These are phyloP conservation scores for Chalciporus piperatus DNA, from an alignment of 768 basidiomycete genomes.

Conservation along the genomic window DNA sequence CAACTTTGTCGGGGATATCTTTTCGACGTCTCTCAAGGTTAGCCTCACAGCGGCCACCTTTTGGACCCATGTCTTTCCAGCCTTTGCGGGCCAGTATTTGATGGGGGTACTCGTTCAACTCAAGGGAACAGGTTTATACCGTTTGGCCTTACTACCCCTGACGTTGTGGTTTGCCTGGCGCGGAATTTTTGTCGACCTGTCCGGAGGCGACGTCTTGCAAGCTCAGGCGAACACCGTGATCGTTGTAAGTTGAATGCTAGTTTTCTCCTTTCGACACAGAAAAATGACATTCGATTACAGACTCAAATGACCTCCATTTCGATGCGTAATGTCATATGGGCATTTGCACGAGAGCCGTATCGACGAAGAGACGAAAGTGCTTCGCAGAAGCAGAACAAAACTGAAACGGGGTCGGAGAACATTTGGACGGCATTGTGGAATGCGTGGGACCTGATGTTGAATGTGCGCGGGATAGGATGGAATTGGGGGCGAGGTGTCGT, in stretches of 20 bases:
- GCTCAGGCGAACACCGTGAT: conserved; percentile 15
- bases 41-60: conserved; percentile 21
- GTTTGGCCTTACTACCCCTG: conserved; percentile 49
- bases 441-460: conserved; percentile 21
- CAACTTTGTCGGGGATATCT: neutral
- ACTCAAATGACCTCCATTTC: conserved; percentile 12
- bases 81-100: conserved; percentile 45
- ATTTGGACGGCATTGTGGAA: conserved; percentile 21
- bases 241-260: conserved; percentile 13
- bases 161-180: conserved; percentile 44
- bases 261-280: neutral
- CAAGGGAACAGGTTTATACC: conserved; percentile 38
- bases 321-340: conserved; percentile 20
- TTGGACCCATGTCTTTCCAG: conserved; percentile 39
- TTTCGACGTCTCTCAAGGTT: conserved; percentile 5
- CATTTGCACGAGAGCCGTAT: conserved; percentile 15
- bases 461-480: conserved; percentile 27
- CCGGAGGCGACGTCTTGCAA: conserved; percentile 15
- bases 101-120: conserved; percentile 54
- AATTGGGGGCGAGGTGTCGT: conserved; percentile 17
- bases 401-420: neutral
- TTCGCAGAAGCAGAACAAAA: neutral
- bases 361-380: conserved; percentile 7
- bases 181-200: conserved; percentile 28
- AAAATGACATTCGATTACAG: conserved; percentile 5